Conservation (phyloP, 495 filamentous ascomycete species). For the Astrocystis sublimbata region DNA sequence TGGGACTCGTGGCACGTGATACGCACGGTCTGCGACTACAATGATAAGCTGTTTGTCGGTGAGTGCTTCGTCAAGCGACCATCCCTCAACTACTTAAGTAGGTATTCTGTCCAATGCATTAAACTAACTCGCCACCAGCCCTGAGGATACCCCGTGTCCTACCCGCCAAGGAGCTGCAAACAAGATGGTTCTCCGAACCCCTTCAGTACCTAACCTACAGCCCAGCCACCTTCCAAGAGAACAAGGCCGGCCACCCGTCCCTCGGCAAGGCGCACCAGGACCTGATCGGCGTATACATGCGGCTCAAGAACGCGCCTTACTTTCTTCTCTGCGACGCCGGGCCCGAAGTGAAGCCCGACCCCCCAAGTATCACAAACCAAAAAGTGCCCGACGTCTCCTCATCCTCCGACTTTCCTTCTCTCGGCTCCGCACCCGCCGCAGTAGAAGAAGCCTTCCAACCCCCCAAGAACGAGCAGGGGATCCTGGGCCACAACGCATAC, state of each 20-base stretch:
- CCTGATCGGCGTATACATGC: slow-evolving; percentile 80
- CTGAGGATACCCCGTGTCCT: slow-evolving; percentile 76
- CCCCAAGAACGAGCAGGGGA: slow-evolving; percentile 31
- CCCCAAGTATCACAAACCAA: slow-evolving; percentile 27
- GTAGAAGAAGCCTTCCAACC: too few relatives aligned
- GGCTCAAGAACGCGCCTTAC: slow-evolving; percentile 76
- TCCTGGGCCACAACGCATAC: slow-evolving; percentile 51
- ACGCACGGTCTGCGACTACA: slow-evolving; percentile 83
- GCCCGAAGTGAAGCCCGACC: too few relatives aligned
- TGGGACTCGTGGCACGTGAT: slow-evolving; percentile 97
- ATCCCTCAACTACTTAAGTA: not conserved
- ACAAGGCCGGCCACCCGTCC: slow-evolving; percentile 77
- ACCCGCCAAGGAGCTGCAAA: slow-evolving; percentile 70
- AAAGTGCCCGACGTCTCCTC: slow-evolving; percentile 45
- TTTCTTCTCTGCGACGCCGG: slow-evolving; percentile 78
- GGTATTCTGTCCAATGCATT: not conserved
- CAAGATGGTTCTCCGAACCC: slow-evolving; percentile 93
- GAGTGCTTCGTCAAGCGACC: slow-evolving; percentile 41
- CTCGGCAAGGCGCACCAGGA: slow-evolving; percentile 79
- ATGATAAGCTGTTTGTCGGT: slow-evolving; percentile 81
- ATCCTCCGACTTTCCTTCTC: slow-evolving; percentile 60
- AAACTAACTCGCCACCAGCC: slow-evolving; percentile 48
- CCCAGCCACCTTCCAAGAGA: slow-evolving; percentile 68
- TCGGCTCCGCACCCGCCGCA: slow-evolving; percentile 65
- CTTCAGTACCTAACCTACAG: slow-evolving; percentile 75